Percentiles rank a stretch among this genome's conserved stretches.
These are phyloP conservation scores for Boletus rubescentipes DNA, from an alignment of 768 basidiomycete species.

Conservation along the genomic window DNA sequence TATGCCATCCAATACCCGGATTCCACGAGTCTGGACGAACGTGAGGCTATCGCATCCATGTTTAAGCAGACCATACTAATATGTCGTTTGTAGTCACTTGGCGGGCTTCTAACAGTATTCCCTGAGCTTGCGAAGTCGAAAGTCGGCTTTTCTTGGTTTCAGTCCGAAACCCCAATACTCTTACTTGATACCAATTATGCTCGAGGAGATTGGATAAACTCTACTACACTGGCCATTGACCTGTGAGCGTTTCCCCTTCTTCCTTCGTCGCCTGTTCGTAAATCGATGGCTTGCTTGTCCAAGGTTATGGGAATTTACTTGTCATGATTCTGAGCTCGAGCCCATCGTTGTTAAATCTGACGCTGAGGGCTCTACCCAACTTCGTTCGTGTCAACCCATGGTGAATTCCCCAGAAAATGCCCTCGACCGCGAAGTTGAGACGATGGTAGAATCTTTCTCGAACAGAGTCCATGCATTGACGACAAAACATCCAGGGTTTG, in stretches of 20 bases:
- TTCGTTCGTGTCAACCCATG: neutral
- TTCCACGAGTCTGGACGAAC: constrained; percentile 29
- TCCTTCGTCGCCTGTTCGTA: neutral
- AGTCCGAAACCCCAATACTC: constrained; percentile 29
- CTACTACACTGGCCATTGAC: constrained; percentile 20
- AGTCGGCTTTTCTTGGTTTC: constrained; percentile 24
- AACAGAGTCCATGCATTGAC: constrained; percentile 4
- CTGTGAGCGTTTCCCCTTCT: constrained; percentile 16
- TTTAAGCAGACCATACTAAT: neutral
- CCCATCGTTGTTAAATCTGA: neutral
- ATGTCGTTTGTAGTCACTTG: constrained; percentile 18
- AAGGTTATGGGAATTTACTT: constrained; percentile 28
- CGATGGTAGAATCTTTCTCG: constrained; percentile 15
- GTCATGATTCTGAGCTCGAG: constrained; percentile 22
- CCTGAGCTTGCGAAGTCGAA: constrained; percentile 24
- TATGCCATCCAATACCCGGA: neutral
- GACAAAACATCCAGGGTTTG: constrained; percentile 7
- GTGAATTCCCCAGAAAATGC: neutral
- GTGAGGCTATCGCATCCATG: constrained; percentile 17
- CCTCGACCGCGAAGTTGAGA: neutral
- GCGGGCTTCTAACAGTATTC: constrained; percentile 20
- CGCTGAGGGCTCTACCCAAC: neutral
- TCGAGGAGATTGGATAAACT: constrained; percentile 17
- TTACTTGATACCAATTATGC: constrained; percentile 14
- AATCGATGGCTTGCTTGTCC: neutral